These are phyloP conservation scores for Monosporascus cannonballus DNA, from an alignment of 2,329 filamentous ascomycete species.

Conservation along the genomic window DNA sequence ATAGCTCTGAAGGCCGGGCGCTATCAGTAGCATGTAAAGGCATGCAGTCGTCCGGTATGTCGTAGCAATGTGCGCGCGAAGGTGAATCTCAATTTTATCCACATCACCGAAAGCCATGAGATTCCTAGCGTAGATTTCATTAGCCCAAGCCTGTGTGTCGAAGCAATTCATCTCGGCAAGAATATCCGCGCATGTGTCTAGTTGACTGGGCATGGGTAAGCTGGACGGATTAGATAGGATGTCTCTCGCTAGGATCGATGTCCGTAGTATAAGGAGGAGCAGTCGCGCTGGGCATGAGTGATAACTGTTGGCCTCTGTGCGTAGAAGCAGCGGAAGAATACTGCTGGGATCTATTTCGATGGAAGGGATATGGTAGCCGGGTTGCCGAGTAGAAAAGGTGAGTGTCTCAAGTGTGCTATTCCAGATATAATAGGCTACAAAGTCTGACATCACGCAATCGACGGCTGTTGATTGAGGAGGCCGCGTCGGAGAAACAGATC, in stretches of 20 bases:
- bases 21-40: slow-evolving; percentile 38
- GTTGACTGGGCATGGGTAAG: slow-evolving; percentile 26
- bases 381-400: slow-evolving; percentile 34
- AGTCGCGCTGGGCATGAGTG: slow-evolving; percentile 29
- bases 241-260: slow-evolving; percentile 37
- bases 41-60: slow-evolving; percentile 42
- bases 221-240: slow-evolving; percentile 17
- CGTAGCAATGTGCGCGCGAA: slow-evolving; percentile 36
- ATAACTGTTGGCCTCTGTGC: slow-evolving; percentile 24
- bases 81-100: slow-evolving; percentile 31
- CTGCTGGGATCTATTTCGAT: slow-evolving; percentile 20
- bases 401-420: slow-evolving; percentile 28
- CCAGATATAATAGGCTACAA: slow-evolving; percentile 28
- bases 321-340: slow-evolving; percentile 18
- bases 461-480: slow-evolving; percentile 15
- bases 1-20: slow-evolving; percentile 17
- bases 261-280: slow-evolving; percentile 38
- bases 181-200: slow-evolving; percentile 31
- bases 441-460: slow-evolving; percentile 43
- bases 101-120: slow-evolving; percentile 21
- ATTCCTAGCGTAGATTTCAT: slow-evolving; percentile 27
- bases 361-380: slow-evolving; percentile 30
- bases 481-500: background rate
- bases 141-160: slow-evolving; percentile 37
- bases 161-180: slow-evolving; percentile 36